These are phyloP conservation scores for Candolleomyces eurysporus DNA, from an alignment of 768 basidiomycete species.

Conservation along the genomic window DNA sequence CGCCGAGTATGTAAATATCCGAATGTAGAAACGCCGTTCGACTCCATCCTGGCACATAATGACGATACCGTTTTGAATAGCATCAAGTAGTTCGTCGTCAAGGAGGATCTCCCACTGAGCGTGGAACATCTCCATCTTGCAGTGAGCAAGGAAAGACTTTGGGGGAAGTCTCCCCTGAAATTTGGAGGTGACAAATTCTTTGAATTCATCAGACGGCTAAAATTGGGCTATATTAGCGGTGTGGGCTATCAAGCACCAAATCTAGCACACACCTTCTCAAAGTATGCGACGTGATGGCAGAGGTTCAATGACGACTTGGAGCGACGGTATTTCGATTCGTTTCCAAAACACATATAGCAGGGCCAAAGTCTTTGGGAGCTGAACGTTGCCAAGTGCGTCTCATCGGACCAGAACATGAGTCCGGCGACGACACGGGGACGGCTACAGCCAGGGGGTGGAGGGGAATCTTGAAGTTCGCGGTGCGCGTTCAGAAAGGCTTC, in stretches of 20 bases:
- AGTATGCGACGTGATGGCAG: conserved; percentile 31
- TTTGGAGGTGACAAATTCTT: not conserved
- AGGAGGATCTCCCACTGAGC: conserved; percentile 22
- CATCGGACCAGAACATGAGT: conserved; percentile 27
- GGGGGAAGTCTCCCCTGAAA: not conserved
- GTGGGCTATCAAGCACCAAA: not conserved
- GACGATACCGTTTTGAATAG: conserved; percentile 21
- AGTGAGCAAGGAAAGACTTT: conserved; percentile 18
- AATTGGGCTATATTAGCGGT: no score
- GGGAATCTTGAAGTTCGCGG: conserved; percentile 1
- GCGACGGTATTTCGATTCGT: conserved; percentile 31
- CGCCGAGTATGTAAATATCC: conserved; percentile 26
- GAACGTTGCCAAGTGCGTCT: conserved; percentile 23
- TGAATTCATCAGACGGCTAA: conserved; percentile 1
- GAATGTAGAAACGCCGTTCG: conserved; percentile 18
- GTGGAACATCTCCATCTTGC: conserved; percentile 26
- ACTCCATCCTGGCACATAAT: conserved; percentile 24
- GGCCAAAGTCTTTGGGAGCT: conserved; percentile 30
- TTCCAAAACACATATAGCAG: conserved; percentile 30
- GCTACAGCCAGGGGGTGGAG: not conserved
- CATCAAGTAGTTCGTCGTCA: conserved; percentile 21
- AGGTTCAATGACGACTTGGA: conserved; percentile 17
- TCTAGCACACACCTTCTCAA: conserved; percentile 15
- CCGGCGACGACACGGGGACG: conserved; percentile 14
- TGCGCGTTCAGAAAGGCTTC: conserved; percentile 7